phyloP scores from a whole-genome alignment of 441 rosid species.

The Codiaeum variegatum region DNA sequence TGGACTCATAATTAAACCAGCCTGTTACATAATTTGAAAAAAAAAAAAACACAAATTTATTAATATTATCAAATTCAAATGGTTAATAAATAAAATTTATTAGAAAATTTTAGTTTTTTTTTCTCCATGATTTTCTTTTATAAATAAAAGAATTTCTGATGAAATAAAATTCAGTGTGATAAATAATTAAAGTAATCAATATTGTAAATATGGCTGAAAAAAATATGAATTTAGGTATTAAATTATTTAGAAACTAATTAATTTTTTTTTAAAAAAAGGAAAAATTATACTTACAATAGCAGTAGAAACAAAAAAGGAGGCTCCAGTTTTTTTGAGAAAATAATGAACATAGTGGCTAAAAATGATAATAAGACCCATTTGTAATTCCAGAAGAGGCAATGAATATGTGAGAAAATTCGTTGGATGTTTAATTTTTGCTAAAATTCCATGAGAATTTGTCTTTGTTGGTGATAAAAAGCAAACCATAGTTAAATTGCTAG shows the following conservation, averaged over 20 bases:
- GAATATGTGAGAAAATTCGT: background rate
- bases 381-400: conserved; percentile 12
- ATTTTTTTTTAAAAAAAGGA: too few species aligned
- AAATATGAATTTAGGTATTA: too few species aligned
- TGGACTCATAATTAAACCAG: conserved; percentile 18
- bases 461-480: background rate
- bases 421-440: background rate
- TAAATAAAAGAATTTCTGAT: too few species aligned
- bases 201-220: too few species aligned
- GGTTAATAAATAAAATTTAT: too few species aligned
- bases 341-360: background rate
- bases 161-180: too few species aligned
- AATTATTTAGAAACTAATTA: too few species aligned
- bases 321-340: conserved; percentile 5
- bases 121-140: too few species aligned
- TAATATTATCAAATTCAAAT: background rate
- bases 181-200: too few species aligned
- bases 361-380: conserved; percentile 12
- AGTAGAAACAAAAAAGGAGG: conserved; percentile 8
- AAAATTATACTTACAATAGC: conserved; percentile 6
- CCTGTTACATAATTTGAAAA: conserved; percentile 11
- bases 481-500: background rate
- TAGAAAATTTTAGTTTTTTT: too few species aligned
- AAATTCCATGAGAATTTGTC: conserved; percentile 3
- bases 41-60: background rate